Conservation (phyloP, 2,329 filamentous ascomycete genomes). For the Xylaria sp. region DNA sequence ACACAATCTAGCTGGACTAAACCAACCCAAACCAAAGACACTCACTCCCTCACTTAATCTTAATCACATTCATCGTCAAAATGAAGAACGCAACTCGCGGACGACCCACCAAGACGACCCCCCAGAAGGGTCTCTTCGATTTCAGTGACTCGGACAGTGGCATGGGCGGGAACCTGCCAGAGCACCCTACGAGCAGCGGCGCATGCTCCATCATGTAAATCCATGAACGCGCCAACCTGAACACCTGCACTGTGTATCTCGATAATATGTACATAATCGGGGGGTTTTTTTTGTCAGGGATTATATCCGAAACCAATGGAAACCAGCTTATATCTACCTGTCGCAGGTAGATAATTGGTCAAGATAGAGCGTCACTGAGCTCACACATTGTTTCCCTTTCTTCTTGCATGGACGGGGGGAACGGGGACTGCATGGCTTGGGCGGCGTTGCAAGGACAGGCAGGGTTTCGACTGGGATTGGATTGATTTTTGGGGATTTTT, state of each 20-base stretch:
- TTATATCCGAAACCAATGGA: too few relatives aligned
- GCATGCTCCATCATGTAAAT: conserved; percentile 14
- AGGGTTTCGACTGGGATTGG: neutral
- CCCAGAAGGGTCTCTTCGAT: conserved; percentile 22
- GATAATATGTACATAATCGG: neutral
- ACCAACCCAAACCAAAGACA: neutral
- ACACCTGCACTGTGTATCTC: too few relatives aligned
- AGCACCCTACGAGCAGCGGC: neutral
- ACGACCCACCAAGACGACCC: conserved; percentile 7
- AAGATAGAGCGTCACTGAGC: neutral
- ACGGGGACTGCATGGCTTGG: neutral
- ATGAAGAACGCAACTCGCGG: conserved; percentile 15
- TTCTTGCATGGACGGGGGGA: neutral
- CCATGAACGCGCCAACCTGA: neutral
- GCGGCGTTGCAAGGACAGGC: neutral
- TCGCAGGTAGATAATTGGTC: neutral
- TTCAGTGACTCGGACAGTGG: conserved; percentile 4
- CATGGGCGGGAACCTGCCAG: neutral
- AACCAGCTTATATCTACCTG: too few relatives aligned
- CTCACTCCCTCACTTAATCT: neutral
- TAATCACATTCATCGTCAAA: neutral
- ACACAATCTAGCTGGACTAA: neutral
- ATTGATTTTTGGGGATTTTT: too few relatives aligned
- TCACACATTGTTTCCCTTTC: neutral
- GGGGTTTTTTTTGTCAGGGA: too few relatives aligned